Evolutionary conservation across 306 rosid species (phyloP).

Genomic region (Gillenia trifoliata): DNA sequence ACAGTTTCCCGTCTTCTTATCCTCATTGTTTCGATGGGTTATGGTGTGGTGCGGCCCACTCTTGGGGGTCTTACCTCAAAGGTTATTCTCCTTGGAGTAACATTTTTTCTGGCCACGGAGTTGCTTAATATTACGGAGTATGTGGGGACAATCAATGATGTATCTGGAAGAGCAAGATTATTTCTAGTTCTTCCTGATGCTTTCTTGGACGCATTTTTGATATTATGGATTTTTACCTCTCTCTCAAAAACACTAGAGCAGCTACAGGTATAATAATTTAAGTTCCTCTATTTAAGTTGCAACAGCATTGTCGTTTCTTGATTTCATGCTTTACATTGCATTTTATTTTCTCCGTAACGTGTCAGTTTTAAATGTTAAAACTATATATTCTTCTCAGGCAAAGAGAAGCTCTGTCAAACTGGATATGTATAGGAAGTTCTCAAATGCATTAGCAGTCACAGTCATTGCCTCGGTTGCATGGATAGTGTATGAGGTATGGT

Average conservation of each 20-base stretch:
- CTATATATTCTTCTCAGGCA: slow-evolving; percentile 45
- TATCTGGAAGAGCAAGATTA: slow-evolving; percentile 86
- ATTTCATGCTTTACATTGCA: neutral
- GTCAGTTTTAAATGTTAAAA: slow-evolving; percentile 11
- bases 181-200: slow-evolving; percentile 92
- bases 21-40: slow-evolving; percentile 90
- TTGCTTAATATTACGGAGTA: slow-evolving; percentile 78
- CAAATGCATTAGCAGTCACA: slow-evolving; percentile 75
- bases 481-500: slow-evolving; percentile 87
- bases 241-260: slow-evolving; percentile 89
- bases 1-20: slow-evolving; percentile 74
- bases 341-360: neutral
- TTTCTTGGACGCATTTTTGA: slow-evolving; percentile 90
- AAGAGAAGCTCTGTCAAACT: slow-evolving; percentile 90
- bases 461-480: slow-evolving; percentile 84
- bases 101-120: slow-evolving; percentile 82
- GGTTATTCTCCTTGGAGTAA: slow-evolving; percentile 81
- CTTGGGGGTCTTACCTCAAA: slow-evolving; percentile 96
- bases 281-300: slow-evolving; percentile 5
- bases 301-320: neutral
- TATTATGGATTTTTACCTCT: slow-evolving; percentile 90
- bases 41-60: slow-evolving; percentile 96
- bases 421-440: slow-evolving; percentile 92
- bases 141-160: slow-evolving; percentile 91
- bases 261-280: slow-evolving; percentile 57